A percentile compares a stretch with the other conserved stretches of the same genome.
phyloP scores from a whole-genome alignment of 371 early-diverging fungal species.

The Fennellomyces sp. region DNA sequence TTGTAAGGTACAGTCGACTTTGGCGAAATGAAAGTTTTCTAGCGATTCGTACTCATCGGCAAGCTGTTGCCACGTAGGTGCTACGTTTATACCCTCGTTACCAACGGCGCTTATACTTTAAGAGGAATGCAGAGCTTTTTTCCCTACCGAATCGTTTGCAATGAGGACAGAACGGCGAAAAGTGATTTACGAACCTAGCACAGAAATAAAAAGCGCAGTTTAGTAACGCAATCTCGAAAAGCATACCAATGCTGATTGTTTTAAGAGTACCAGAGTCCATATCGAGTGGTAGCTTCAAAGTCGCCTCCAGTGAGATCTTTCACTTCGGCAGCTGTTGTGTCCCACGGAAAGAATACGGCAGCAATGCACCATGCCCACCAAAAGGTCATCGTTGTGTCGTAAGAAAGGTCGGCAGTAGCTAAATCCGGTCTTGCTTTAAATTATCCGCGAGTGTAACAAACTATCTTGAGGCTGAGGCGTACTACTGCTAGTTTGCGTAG shows the following conservation, averaged over 20 bases:
- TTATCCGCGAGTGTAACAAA: too few relatives aligned
- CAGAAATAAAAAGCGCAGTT: not conserved
- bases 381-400: not conserved
- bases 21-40: conserved; percentile 67
- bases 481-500: too few relatives aligned
- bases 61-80: conserved; percentile 54
- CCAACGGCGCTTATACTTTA: conserved; percentile 43
- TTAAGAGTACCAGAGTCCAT: conserved; percentile 4
- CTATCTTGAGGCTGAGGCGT: too few relatives aligned
- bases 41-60: conserved; percentile 35
- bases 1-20: conserved; percentile 78
- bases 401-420: too few relatives aligned
- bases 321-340: not conserved
- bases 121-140: not conserved
- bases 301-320: not conserved
- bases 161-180: conserved; percentile 38
- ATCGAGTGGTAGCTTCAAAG: not conserved
- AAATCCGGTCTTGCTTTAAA: too few relatives aligned
- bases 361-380: conserved; percentile 3
- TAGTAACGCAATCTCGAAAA: not conserved
- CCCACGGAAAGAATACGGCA: not conserved
- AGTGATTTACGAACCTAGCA: conserved; percentile 48
- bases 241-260: not conserved
- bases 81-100: too few relatives aligned
- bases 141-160: conserved; percentile 38